Percentiles rank a stretch among this genome's conserved stretches.
Conservation (phyloP, 208 protist species). For the Leishmania tropica region DNA sequence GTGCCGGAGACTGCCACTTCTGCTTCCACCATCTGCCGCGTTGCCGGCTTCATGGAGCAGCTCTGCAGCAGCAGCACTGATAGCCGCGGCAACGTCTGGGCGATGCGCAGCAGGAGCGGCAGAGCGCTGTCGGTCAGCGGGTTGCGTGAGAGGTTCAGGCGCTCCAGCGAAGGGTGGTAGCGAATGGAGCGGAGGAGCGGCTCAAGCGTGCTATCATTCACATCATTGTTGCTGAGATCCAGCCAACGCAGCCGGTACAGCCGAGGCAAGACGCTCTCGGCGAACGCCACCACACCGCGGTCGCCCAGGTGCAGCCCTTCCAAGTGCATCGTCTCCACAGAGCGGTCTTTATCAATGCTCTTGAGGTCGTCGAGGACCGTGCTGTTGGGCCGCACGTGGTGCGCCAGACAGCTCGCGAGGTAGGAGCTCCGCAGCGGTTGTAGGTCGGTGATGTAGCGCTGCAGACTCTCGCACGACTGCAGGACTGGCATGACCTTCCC, state of each 20-base stretch:
- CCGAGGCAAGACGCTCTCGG: constrained; percentile 51
- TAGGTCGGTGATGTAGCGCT: constrained; percentile 28
- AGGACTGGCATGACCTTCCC: constrained; percentile 32
- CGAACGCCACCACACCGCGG: constrained; percentile 38
- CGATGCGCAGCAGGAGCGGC: constrained; percentile 41
- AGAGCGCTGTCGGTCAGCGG: constrained; percentile 40
- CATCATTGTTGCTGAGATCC: constrained; percentile 58
- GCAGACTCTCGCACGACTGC: constrained; percentile 40
- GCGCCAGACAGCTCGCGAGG: constrained; percentile 53
- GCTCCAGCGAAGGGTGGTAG: constrained; percentile 49
- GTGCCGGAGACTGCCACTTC: constrained; percentile 28
- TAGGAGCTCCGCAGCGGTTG: constrained; percentile 63
- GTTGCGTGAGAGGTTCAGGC: constrained; percentile 65
- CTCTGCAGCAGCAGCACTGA: constrained; percentile 35
- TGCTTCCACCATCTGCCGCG: constrained; percentile 26
- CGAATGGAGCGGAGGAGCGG: constrained; percentile 28
- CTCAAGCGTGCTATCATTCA: constrained; percentile 44
- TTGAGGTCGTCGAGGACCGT: constrained; percentile 41
- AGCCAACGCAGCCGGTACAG: constrained; percentile 54
- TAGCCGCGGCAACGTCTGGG: constrained; percentile 37
- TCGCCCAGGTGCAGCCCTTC: constrained; percentile 44
- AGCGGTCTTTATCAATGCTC: constrained; percentile 26
- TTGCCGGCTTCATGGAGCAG: constrained; percentile 35
- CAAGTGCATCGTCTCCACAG: constrained; percentile 33
- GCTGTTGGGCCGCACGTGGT: constrained; percentile 45